Evolutionary conservation across 2,329 filamentous ascomycete species (phyloP), one percentile per base, ranked within the genome.

Genomic region (Mycosphaerella sp.): DNA sequence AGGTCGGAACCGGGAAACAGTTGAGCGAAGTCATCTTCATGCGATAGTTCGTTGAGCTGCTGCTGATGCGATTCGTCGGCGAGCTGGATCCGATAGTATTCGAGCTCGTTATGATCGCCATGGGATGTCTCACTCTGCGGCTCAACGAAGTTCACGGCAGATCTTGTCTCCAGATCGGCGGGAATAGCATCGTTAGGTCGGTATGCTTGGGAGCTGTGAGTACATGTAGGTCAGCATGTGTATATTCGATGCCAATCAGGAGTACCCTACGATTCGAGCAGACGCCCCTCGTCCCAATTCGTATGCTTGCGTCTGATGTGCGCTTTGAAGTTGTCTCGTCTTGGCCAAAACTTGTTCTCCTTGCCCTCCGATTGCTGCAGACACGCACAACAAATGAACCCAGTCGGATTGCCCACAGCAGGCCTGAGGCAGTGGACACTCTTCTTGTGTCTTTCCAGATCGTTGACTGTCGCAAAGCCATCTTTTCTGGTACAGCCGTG

Each of bases 321-420:
- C 32, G 85, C 81, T 54, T 84, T 84, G 67, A 95, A 95, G 63
- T 96, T 96, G 68, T 96, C 90, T 44, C 84, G 74, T 17, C 90
- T 80, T 0, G 86, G 85, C 87, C 87, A 95, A 32, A 77, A 71
- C 66, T 94, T 95, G 28, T 37, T 21, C 1, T 72, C 72, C 55
- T 75, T 82, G 18, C 71, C 73, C 17, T 71, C 62, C 6, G 69
- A 68, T 5, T 79, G 71, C 44, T 74, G 75, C 14, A 28, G 37
- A 64, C 87, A 93, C 50, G 75, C 77, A 57, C 78, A 87, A 35
- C 73, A 73, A 53, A 77, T 77, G 40, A 60, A 66, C 27, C 64
- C 64, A 37, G 47, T 48, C 16, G 71, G 73, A 0, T 70, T 71
- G 7, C 75, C 75, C 1, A 72, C 70, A 21, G 62, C 65, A 52